Percentiles rank a stretch among this genome's conserved stretches.
Evolutionary conservation across 805 yeast genomes (phyloP).

Genomic region (Candida insectalens): DNA sequence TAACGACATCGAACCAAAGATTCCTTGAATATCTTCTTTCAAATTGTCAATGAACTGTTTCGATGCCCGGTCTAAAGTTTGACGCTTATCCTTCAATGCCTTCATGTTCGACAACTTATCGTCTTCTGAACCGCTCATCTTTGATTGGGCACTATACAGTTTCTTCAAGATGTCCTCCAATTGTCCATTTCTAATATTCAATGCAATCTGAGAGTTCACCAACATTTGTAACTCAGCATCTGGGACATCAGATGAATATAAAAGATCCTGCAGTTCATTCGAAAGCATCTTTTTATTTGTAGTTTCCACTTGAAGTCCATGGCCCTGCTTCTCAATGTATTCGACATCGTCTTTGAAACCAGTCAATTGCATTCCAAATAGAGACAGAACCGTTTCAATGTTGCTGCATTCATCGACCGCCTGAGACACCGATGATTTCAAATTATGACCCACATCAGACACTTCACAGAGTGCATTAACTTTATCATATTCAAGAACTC

Average conservation of each 20-base stretch:
- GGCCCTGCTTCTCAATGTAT: slow-evolving; percentile 62
- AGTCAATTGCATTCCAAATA: slow-evolving; percentile 51
- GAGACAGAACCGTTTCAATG: slow-evolving; percentile 43
- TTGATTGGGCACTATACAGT: slow-evolving; percentile 54
- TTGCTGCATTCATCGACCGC: slow-evolving; percentile 45
- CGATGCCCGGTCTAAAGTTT: slow-evolving; percentile 48
- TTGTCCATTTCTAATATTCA: slow-evolving; percentile 29
- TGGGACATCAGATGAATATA: slow-evolving; percentile 62
- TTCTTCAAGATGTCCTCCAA: slow-evolving; percentile 48
- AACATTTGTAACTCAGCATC: slow-evolving; percentile 41
- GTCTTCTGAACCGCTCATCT: slow-evolving; percentile 41
- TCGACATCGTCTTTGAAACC: slow-evolving; percentile 60
- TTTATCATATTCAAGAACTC: slow-evolving; percentile 51
- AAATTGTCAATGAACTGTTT: slow-evolving; percentile 38
- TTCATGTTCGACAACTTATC: slow-evolving; percentile 51
- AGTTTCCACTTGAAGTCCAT: slow-evolving; percentile 76
- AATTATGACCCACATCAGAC: slow-evolving; percentile 27
- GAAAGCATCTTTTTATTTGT: slow-evolving; percentile 71
- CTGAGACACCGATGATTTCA: slow-evolving; percentile 31
- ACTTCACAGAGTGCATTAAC: slow-evolving; percentile 42
- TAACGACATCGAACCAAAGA: slow-evolving; percentile 17
- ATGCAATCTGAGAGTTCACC: slow-evolving; percentile 37
- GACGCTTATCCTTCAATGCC: slow-evolving; percentile 60
- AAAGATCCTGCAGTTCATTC: slow-evolving; percentile 57
- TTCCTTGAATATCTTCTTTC: slow-evolving; percentile 18